These are phyloP conservation scores for Corylus heterophylla DNA, from an alignment of 306 rosid species.

Conservation along the genomic window DNA sequence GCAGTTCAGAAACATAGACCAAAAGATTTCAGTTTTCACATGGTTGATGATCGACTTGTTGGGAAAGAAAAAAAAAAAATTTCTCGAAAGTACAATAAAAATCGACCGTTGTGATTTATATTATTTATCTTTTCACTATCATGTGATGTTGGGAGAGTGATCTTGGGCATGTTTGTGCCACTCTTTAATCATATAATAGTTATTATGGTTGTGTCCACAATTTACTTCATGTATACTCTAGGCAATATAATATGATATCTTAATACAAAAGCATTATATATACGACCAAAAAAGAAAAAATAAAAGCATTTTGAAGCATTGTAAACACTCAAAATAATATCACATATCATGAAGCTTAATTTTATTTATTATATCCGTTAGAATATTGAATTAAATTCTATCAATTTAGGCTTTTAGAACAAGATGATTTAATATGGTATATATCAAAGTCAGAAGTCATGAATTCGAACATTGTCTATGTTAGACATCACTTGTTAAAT, in stretches of 20 bases:
- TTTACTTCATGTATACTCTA: conserved; percentile 42
- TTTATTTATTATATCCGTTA: too few species aligned
- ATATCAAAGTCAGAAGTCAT: too few species aligned
- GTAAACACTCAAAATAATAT: background rate
- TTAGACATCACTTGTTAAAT: too few species aligned
- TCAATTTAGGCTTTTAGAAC: too few species aligned
- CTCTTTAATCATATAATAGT: background rate
- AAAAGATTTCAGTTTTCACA: background rate
- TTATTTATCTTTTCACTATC: background rate
- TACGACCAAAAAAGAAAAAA: too few species aligned
- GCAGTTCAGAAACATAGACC: background rate
- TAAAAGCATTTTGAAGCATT: conserved; percentile 8
- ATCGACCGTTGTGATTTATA: background rate
- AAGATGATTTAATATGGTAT: too few species aligned
- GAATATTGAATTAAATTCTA: too few species aligned
- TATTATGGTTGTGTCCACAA: conserved; percentile 24
- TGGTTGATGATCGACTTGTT: background rate
- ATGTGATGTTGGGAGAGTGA: background rate
- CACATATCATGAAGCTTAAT: too few species aligned
- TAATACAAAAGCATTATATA: conserved; percentile 6
- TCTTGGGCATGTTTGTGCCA: background rate
- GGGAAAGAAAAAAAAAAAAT: background rate
- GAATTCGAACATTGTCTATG: too few species aligned
- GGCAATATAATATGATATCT: conserved; percentile 23
- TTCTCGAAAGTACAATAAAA: background rate